phyloP scores from a whole-genome alignment of 75 land plant species.

The Pseudotsuga menziesii region DNA sequence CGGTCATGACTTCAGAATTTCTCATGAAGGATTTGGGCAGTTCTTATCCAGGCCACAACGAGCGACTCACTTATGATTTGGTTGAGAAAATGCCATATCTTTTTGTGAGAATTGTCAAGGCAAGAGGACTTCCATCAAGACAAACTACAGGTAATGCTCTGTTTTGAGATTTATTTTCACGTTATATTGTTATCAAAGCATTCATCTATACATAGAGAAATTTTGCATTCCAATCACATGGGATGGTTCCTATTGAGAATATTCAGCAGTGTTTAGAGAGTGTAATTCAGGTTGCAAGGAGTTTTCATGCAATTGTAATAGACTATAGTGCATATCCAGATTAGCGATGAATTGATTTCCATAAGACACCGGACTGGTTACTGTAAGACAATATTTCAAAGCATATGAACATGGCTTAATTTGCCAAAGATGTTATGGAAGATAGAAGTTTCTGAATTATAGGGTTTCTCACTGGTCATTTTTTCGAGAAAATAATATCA shows the following conservation, averaged over 20 bases:
- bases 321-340: background rate
- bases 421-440: background rate
- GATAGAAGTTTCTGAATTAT: background rate
- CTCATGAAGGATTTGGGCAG: slow-evolving; percentile 8
- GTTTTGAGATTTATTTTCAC: background rate
- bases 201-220: background rate
- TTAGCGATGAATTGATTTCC: no score
- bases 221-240: background rate
- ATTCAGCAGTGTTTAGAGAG: background rate
- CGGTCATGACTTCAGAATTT: slow-evolving; percentile 4
- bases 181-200: background rate
- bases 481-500: background rate
- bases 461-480: background rate
- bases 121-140: slow-evolving; percentile 38
- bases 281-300: background rate
- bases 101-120: slow-evolving; percentile 73
- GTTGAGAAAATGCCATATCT: slow-evolving; percentile 85
- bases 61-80: slow-evolving; percentile 46
- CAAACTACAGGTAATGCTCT: slow-evolving; percentile 8
- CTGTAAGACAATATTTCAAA: background rate
- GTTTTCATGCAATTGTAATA: background rate
- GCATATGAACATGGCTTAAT: background rate
- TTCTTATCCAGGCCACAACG: slow-evolving; percentile 16
- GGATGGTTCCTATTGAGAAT: background rate
- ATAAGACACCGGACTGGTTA: background rate